Evolutionary conservation across 306 rosid species (phyloP).

Genomic region (Inga laurina): DNA sequence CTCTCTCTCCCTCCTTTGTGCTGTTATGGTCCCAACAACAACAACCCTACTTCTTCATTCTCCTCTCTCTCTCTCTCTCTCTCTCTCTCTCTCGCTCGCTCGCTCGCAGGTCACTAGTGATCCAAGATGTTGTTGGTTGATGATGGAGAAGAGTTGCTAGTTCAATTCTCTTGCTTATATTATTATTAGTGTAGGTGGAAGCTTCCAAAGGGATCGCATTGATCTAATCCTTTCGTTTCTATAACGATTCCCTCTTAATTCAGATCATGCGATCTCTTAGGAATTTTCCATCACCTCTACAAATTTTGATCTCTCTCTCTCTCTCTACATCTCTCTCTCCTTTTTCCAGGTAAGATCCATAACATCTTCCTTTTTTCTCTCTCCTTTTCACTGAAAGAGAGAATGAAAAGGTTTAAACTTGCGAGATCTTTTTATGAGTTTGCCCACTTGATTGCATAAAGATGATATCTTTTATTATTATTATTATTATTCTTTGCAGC

Average conservation of each 20-base stretch:
- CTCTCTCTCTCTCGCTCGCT: background rate
- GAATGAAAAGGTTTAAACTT: background rate
- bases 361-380: background rate
- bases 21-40: constrained; percentile 6
- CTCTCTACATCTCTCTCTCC: background rate
- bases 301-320: background rate
- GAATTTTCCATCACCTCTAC: constrained; percentile 60
- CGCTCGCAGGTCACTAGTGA: background rate
- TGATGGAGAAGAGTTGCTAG: background rate
- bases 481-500: background rate
- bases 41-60: background rate
- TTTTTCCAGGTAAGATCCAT: constrained; percentile 5
- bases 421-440: background rate
- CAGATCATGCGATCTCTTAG: constrained; percentile 83
- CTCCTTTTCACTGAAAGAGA: background rate
- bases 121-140: background rate
- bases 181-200: constrained; percentile 61
- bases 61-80: background rate
- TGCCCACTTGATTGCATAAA: background rate
- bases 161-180: background rate
- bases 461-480: background rate
- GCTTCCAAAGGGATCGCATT: constrained; percentile 97
- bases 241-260: background rate
- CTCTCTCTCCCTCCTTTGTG: background rate
- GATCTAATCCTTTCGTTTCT: constrained; percentile 47